Percentiles rank a stretch among this genome's conserved stretches.
Conservation (phyloP, 306 rosid genomes). For the Cotoneaster glaucophyllus region DNA sequence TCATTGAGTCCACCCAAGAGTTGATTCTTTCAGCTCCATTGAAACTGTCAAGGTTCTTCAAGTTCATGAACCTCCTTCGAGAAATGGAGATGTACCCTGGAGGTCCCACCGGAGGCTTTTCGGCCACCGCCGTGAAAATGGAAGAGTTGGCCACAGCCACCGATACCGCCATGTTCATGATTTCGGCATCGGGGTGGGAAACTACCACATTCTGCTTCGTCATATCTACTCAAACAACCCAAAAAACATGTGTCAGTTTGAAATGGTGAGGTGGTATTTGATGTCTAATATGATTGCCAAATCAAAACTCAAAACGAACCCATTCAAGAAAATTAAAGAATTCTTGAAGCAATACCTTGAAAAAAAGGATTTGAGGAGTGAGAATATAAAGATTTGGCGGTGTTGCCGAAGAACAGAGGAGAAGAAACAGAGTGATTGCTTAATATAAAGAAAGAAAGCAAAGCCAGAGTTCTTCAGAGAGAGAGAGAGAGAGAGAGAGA, state of each 20-base stretch:
- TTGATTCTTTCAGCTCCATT: conserved; percentile 61
- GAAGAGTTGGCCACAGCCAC: conserved; percentile 31
- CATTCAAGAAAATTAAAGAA: background rate
- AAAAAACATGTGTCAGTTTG: background rate
- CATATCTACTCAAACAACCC: conserved; percentile 31
- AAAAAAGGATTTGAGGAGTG: background rate
- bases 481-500: conserved; percentile 7
- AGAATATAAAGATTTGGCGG: background rate
- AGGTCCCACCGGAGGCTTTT: conserved; percentile 47
- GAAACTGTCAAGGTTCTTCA: conserved; percentile 59
- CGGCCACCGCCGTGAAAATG: conserved; percentile 30
- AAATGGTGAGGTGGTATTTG: background rate
- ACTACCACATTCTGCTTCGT: conserved; percentile 69
- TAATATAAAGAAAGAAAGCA: background rate
- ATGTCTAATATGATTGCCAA: background rate
- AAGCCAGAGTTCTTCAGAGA: background rate
- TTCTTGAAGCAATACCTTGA: conserved; percentile 4
- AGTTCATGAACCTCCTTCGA: conserved; percentile 31
- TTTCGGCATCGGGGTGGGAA: conserved; percentile 31
- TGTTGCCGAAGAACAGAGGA: background rate
- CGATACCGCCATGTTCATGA: conserved; percentile 28
- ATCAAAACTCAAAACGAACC: background rate
- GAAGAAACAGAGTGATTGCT: background rate
- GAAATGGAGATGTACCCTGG: conserved; percentile 60
- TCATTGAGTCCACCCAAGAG: conserved; percentile 84